Evolutionary conservation across 2,329 filamentous ascomycete genomes (phyloP).

Genomic region (Apiospora saccharicola): DNA sequence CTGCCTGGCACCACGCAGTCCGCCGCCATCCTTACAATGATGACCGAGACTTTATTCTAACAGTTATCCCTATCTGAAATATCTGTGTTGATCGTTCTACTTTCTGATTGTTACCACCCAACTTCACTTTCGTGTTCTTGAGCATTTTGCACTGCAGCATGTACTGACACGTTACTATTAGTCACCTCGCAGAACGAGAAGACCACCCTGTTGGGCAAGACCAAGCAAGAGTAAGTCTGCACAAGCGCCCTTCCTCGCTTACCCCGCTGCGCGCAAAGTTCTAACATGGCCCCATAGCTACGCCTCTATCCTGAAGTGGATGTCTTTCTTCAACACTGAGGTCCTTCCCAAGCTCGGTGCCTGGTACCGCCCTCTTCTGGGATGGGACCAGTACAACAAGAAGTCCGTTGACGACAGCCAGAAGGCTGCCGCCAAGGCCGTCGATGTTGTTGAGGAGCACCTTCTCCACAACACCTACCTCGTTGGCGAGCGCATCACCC

Average conservation of each 20-base stretch:
- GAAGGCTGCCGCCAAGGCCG: slow-evolving; percentile 72
- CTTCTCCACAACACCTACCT: slow-evolving; percentile 94
- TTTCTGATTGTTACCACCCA: slow-evolving; percentile 67
- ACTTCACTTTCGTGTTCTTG: slow-evolving; percentile 19
- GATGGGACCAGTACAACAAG: slow-evolving; percentile 93
- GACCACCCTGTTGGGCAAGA: slow-evolving; percentile 98
- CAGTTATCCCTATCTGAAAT: slow-evolving; percentile 99
- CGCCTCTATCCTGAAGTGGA: slow-evolving; percentile 96
- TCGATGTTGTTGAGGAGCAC: slow-evolving; percentile 83
- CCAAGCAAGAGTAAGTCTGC: slow-evolving; percentile 90
- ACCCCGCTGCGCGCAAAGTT: slow-evolving; percentile 11
- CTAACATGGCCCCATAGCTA: slow-evolving; percentile 61
- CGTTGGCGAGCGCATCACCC: slow-evolving; percentile 95
- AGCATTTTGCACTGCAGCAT: slow-evolving; percentile 41
- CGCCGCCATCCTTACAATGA: slow-evolving; percentile 54
- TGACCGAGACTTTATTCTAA: slow-evolving; percentile 78
- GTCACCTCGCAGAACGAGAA: slow-evolving; percentile 99
- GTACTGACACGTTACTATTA: slow-evolving; percentile 48
- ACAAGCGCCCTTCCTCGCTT: slow-evolving; percentile 14
- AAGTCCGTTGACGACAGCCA: slow-evolving; percentile 85
- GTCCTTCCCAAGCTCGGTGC: slow-evolving; percentile 74
- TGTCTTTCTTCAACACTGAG: slow-evolving; percentile 96
- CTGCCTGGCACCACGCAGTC: slow-evolving; percentile 28
- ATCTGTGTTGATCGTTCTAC: slow-evolving; percentile 87
- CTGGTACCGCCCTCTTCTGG: slow-evolving; percentile 89